Conservation (phyloP, 495 filamentous ascomycete genomes). For the Lasiosphaeria ovina region DNA sequence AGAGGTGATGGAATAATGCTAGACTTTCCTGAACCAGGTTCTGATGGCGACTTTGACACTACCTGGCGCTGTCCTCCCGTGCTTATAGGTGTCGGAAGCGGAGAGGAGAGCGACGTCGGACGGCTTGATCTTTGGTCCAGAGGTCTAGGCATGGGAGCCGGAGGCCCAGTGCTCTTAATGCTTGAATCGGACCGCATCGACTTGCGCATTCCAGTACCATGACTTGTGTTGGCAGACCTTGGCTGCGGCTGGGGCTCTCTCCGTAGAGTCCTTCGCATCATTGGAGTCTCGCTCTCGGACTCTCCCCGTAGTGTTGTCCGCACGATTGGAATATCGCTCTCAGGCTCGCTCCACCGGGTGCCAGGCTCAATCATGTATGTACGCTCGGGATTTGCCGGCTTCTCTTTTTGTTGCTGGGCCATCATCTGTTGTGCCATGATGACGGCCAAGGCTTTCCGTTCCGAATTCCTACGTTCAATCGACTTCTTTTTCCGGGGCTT, state of each 20-base stretch:
- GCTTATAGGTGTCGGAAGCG: constrained; percentile 3
- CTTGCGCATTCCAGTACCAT: constrained; percentile 25
- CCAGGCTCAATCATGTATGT: constrained; percentile 44
- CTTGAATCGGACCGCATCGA: constrained; percentile 27
- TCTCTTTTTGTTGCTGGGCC: constrained; percentile 19
- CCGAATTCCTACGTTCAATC: constrained; percentile 27
- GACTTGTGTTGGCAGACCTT: not conserved
- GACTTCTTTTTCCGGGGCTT: constrained; percentile 44
- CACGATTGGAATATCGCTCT: constrained; percentile 20
- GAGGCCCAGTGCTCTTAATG: constrained; percentile 5
- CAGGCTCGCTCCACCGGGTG: constrained; percentile 30
- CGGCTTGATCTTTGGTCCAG: constrained; percentile 1
- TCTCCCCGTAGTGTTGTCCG: constrained; percentile 25
- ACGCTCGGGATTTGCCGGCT: constrained; percentile 27
- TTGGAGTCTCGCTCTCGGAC: constrained; percentile 14
- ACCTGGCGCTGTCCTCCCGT: constrained; percentile 5
- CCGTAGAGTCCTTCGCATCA: constrained; percentile 29
- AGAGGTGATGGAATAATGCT: constrained; percentile 17
- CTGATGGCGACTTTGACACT: constrained; percentile 15
- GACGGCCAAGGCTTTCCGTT: constrained; percentile 28
- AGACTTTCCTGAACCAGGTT: constrained; percentile 18
- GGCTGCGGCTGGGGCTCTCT: constrained; percentile 14
- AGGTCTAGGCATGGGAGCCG: not conserved
- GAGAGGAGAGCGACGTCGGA: constrained; percentile 12
- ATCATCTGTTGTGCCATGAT: constrained; percentile 29